phyloP scores from a whole-genome alignment of 768 basidiomycete genomes.

The Inosperma sp. region DNA sequence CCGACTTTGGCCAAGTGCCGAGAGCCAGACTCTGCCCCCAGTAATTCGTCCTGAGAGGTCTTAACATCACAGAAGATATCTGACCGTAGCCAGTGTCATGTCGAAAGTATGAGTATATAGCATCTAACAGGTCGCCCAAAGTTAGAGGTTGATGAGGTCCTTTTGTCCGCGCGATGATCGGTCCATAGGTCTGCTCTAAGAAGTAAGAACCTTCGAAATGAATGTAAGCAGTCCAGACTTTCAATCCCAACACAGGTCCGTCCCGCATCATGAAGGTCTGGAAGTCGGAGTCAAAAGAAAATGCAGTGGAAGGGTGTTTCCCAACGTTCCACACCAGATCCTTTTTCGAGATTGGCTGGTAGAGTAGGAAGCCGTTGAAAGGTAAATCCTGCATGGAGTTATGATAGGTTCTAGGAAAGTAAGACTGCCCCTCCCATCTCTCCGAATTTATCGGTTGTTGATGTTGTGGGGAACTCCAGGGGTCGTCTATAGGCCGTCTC shows the following conservation, averaged over 20 bases:
- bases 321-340: slow-evolving; percentile 6
- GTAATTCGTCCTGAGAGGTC: too few species aligned
- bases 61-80: too few species aligned
- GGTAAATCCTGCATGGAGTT: background rate
- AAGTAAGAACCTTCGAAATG: slow-evolving; percentile 2
- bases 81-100: too few species aligned
- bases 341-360: background rate
- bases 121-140: background rate
- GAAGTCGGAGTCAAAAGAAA: background rate
- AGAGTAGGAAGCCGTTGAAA: background rate
- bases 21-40: too few species aligned
- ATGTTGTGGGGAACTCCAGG: too few species aligned
- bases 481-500: too few species aligned
- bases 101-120: slow-evolving; percentile 4
- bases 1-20: too few species aligned
- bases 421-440: too few species aligned
- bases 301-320: background rate
- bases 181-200: slow-evolving; percentile 2
- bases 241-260: background rate
- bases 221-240: background rate
- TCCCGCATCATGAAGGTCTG: background rate
- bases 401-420: background rate
- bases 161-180: background rate
- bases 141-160: background rate
- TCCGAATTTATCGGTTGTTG: too few species aligned